A percentile compares a stretch with the other conserved stretches of the same genome.
Evolutionary conservation across 306 rosid genomes (phyloP).

Genomic region (Heteromeles arbutifolia): DNA sequence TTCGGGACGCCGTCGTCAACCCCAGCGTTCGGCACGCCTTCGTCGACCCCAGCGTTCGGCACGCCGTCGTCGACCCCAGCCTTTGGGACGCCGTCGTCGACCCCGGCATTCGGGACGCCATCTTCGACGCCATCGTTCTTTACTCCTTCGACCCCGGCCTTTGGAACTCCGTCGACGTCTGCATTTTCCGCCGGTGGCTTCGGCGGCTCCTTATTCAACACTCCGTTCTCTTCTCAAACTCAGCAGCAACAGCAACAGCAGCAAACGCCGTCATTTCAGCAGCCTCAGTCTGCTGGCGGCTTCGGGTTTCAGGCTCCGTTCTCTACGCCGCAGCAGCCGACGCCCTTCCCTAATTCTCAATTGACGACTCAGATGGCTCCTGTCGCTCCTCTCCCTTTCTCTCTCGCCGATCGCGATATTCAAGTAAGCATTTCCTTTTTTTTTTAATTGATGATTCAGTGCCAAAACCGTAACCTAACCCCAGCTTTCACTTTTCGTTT

Average conservation of each 20-base stretch:
- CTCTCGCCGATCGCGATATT: conserved; percentile 87
- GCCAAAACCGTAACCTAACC: not conserved
- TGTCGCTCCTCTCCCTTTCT: conserved; percentile 80
- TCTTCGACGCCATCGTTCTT: conserved; percentile 40
- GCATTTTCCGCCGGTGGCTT: conserved; percentile 51
- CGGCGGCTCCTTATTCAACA: conserved; percentile 44
- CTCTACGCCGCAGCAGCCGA: conserved; percentile 34
- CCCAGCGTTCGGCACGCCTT: conserved; percentile 36
- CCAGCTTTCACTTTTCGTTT: not conserved
- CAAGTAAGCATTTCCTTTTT: conserved; percentile 37
- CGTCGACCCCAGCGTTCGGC: conserved; percentile 45
- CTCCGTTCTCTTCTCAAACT: conserved; percentile 53
- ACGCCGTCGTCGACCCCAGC: conserved; percentile 21
- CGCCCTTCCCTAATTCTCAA: conserved; percentile 47
- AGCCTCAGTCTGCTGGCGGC: conserved; percentile 38
- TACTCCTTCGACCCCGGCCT: conserved; percentile 49
- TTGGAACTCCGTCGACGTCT: conserved; percentile 49
- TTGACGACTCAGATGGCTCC: conserved; percentile 91
- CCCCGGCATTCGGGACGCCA: conserved; percentile 34
- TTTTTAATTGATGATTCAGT: not conserved
- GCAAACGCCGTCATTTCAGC: conserved; percentile 22
- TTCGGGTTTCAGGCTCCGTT: conserved; percentile 51
- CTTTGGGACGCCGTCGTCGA: conserved; percentile 43
- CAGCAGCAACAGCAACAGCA: conserved; percentile 38
- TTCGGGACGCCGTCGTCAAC: conserved; percentile 36